Base-by-base conservation (phyloP, 371 early-diverging fungal genomes). In the Lichtheimia ramosa region DNA sequence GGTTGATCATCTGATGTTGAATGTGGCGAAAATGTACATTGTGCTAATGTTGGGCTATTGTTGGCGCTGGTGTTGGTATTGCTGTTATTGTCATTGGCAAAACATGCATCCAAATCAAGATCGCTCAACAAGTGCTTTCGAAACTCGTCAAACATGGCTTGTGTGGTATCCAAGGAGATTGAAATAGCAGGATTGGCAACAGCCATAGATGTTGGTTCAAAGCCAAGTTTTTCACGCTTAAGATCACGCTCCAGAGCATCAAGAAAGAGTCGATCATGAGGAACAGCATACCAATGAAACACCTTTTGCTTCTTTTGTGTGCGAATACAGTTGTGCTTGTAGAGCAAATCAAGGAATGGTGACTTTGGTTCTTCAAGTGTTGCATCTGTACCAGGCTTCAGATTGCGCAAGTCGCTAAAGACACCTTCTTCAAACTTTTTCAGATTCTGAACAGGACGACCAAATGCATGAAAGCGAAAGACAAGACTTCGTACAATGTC, bases 381-480 rank as follows among this genome's bases (percentile, higher is more conserved):
- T 7, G 93, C 91, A 73, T 92, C 92, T 24, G 88, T 79, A 7
- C 92, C 92, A 6, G 92, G 92, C 73, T 93, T 95, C 43, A 95
- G 73, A 57, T 90, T 90, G 24, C 95, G 70, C 49, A 95, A 70
- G 63, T 95, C 95, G 42, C 70, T 69, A 62, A 95, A 95, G 15
- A 95, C 77, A 41, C 95, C 95, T 69, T 93, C 95, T 73, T 93
- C 95, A 71, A 95, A 95, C 71, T 95, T 95, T 65, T 93, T 93
- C 43, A 85, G 57, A 48, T 84, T 82, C 21, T 67, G 54, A 1
- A 93, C 79, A 16, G 75, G 74, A 24, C 93, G 59, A 51, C 90
- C 81, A 70, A 86, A 79, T 24, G 83, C 82, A 43, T 85, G 77
- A 65, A 92, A 91, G 18, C 93, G 79, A 74, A 85, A 91, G 3